Percentiles rank a stretch among this genome's conserved stretches.
These are phyloP conservation scores for Purshia tridentata DNA, from an alignment of 306 rosid species.

Conservation along the genomic window DNA sequence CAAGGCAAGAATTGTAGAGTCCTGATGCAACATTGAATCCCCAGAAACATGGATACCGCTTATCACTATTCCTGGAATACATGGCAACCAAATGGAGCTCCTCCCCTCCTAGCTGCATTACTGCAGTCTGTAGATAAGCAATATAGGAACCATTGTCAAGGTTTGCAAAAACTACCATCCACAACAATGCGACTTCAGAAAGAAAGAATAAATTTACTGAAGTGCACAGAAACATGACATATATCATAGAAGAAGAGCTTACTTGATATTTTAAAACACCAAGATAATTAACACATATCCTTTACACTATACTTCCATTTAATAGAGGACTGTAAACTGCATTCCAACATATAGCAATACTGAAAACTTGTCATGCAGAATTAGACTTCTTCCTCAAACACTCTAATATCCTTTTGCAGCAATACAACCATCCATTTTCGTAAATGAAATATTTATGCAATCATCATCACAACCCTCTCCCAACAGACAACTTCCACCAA, in stretches of 20 bases:
- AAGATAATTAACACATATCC: not conserved
- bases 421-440: not conserved
- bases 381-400: constrained; percentile 5
- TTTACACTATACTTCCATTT: not conserved
- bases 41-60: constrained; percentile 80
- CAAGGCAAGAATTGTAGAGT: constrained; percentile 81
- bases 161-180: constrained; percentile 18
- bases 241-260: not conserved
- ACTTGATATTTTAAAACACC: not conserved
- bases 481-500: not conserved
- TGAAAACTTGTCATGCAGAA: constrained; percentile 5
- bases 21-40: constrained; percentile 77
- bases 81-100: constrained; percentile 96
- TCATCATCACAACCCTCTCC: not conserved
- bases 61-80: constrained; percentile 64
- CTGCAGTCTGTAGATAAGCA: constrained; percentile 74
- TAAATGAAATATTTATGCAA: not conserved
- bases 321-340: not conserved
- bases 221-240: not conserved
- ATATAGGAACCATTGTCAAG: constrained; percentile 17
- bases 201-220: not conserved
- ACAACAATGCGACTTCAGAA: not conserved
- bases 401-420: not conserved
- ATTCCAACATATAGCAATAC: not conserved
- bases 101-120: constrained; percentile 68